Evolutionary conservation across 129 eudicot genomes (phyloP).

Genomic region (Artemisia argyi): DNA sequence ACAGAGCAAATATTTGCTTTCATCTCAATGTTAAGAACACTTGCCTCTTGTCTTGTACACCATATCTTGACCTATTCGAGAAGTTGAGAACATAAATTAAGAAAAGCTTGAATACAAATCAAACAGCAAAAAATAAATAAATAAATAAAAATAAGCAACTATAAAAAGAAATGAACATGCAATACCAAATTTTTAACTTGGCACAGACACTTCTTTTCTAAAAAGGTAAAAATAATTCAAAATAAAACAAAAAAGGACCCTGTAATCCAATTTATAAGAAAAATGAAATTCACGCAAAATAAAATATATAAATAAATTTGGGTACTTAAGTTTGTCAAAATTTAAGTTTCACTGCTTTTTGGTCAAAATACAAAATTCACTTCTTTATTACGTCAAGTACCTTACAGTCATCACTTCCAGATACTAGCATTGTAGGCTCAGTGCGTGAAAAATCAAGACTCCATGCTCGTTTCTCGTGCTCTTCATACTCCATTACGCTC

Average conservation of each 20-base stretch:
- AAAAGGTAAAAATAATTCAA: no score
- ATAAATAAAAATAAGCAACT: no score
- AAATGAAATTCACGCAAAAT: no score
- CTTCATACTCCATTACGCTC: conserved; percentile 98
- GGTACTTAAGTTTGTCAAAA: no score
- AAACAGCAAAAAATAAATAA: not conserved
- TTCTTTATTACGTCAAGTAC: conserved; percentile 31
- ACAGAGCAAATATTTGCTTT: conserved; percentile 96
- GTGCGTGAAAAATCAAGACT: conserved; percentile 92
- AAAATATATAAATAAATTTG: no score
- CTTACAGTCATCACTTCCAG: conserved; percentile 99
- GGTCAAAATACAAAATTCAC: not conserved
- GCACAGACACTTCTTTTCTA: no score
- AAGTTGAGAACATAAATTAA: not conserved
- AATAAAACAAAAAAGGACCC: not conserved
- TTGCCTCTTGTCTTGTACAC: conserved; percentile 92
- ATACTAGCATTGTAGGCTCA: conserved; percentile 93
- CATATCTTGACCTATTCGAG: conserved; percentile 77
- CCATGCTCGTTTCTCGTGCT: conserved; percentile 99
- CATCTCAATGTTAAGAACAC: conserved; percentile 94
- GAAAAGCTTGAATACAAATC: not conserved
- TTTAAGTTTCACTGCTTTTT: not conserved
- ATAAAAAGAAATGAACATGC: no score
- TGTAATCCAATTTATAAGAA: no score
- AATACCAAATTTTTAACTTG: no score